Percentiles rank a stretch among this genome's conserved stretches.
These are phyloP conservation scores for Eucalyptus tenuipes DNA, from an alignment of 345 rosid genomes.

Conservation along the genomic window DNA sequence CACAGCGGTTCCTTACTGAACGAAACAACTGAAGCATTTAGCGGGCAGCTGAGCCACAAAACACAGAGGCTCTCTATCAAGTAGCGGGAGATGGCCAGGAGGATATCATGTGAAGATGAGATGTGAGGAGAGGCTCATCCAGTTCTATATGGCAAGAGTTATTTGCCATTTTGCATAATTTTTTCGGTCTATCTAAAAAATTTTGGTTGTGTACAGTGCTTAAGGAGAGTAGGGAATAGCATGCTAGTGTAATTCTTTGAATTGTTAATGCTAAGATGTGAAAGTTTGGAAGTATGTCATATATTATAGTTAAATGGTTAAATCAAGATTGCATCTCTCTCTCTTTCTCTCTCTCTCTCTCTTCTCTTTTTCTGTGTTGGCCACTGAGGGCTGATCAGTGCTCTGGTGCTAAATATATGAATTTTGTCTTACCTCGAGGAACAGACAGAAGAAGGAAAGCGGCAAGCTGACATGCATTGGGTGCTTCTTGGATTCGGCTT, in stretches of 20 bases:
- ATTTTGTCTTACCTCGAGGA: conserved; percentile 2
- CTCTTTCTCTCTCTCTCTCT: not conserved
- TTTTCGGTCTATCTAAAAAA: not conserved
- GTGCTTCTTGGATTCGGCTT: not conserved
- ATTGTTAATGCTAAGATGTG: conserved; percentile 1
- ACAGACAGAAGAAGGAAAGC: not conserved
- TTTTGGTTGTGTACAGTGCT: conserved; percentile 33
- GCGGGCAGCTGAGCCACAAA: conserved; percentile 46
- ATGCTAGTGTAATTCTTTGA: conserved; percentile 13
- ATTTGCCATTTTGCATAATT: not conserved
- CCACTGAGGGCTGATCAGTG: not conserved
- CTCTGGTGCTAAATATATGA: not conserved
- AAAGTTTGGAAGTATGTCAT: not conserved
- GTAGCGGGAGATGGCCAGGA: conserved; percentile 38
- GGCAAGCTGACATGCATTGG: not conserved
- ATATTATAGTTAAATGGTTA: not conserved
- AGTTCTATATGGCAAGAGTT: not conserved
- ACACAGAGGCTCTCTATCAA: conserved; percentile 16
- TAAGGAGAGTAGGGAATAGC: conserved; percentile 9
- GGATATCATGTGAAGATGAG: conserved; percentile 9
- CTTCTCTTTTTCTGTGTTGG: not conserved
- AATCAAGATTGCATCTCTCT: not conserved
- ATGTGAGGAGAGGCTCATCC: not conserved
- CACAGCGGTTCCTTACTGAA: conserved; percentile 30
- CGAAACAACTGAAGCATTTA: conserved; percentile 49